These are phyloP conservation scores for Dryas drummondii DNA, from an alignment of 306 rosid species.

Conservation along the genomic window DNA sequence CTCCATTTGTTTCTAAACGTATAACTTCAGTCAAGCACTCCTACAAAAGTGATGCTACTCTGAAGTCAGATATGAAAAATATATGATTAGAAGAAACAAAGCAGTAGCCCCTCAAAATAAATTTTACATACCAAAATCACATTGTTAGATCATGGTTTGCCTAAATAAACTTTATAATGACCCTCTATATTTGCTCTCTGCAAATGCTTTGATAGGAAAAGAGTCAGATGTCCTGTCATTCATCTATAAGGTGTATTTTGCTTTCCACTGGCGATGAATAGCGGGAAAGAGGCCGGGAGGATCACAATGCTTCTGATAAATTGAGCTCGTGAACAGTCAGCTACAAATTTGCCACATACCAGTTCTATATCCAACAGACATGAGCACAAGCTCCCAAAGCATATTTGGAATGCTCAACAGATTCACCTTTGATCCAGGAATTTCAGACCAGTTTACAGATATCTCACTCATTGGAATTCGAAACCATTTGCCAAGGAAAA, in stretches of 20 bases:
- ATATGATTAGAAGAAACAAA: background rate
- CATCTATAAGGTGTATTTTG: background rate
- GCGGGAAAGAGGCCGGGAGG: background rate
- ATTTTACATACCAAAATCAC: background rate
- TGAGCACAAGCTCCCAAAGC: conserved; percentile 97
- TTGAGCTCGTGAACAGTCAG: conserved; percentile 31
- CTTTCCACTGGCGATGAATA: conserved; percentile 5
- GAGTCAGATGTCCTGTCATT: background rate
- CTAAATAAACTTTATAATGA: background rate
- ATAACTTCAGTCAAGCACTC: background rate
- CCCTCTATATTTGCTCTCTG: conserved; percentile 4
- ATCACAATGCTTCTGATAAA: conserved; percentile 2
- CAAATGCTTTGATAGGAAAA: conserved; percentile 6
- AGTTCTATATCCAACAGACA: conserved; percentile 86
- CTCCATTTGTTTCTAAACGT: background rate
- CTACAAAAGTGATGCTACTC: background rate
- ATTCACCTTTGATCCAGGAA: conserved; percentile 98
- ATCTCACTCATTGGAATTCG: conserved; percentile 71
- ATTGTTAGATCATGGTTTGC: conserved; percentile 10
- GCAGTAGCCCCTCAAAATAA: background rate
- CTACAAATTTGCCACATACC: conserved; percentile 75
- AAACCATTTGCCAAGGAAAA: conserved; percentile 71
- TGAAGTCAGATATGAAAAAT: background rate
- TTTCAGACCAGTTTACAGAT: conserved; percentile 95
- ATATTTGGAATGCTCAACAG: conserved; percentile 89